These are phyloP conservation scores for Luvunga scandens DNA, from an alignment of 345 rosid genomes.

Conservation along the genomic window DNA sequence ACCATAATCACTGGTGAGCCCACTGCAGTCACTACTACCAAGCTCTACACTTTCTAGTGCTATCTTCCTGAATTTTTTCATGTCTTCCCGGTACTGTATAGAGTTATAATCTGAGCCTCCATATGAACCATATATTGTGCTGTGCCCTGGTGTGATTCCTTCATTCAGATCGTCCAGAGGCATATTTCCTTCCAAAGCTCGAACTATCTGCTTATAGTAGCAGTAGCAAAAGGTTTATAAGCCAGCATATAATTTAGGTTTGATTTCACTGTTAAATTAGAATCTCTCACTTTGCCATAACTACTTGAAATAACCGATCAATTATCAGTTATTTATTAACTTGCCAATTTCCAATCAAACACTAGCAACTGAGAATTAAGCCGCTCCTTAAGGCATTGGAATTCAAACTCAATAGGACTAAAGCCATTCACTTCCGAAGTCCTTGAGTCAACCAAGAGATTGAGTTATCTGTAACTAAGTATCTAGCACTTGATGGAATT, in stretches of 20 bases:
- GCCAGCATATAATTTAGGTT: not conserved
- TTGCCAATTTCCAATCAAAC: not conserved
- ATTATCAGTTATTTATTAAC: not conserved
- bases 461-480: not conserved
- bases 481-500: slow-evolving; percentile 19
- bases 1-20: slow-evolving; percentile 51
- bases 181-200: slow-evolving; percentile 77
- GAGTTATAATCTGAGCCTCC: slow-evolving; percentile 69
- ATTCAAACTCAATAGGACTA: not conserved
- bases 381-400: not conserved
- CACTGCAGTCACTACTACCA: slow-evolving; percentile 50
- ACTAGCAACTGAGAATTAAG: not conserved
- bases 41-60: slow-evolving; percentile 64
- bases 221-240: slow-evolving; percentile 6
- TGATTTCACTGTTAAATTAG: not conserved
- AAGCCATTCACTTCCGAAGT: not conserved
- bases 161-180: slow-evolving; percentile 59
- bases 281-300: not conserved
- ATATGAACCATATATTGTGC: slow-evolving; percentile 36
- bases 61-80: slow-evolving; percentile 61
- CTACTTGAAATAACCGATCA: not conserved
- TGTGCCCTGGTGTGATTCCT: slow-evolving; percentile 52
- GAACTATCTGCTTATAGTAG: slow-evolving; percentile 53
- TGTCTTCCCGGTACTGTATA: slow-evolving; percentile 62
- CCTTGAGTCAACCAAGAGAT: not conserved